Percentiles rank a stretch among this genome's conserved stretches.
These are phyloP conservation scores for Fraxinus paxiana DNA, from an alignment of 305 asterid genomes.

Conservation along the genomic window DNA sequence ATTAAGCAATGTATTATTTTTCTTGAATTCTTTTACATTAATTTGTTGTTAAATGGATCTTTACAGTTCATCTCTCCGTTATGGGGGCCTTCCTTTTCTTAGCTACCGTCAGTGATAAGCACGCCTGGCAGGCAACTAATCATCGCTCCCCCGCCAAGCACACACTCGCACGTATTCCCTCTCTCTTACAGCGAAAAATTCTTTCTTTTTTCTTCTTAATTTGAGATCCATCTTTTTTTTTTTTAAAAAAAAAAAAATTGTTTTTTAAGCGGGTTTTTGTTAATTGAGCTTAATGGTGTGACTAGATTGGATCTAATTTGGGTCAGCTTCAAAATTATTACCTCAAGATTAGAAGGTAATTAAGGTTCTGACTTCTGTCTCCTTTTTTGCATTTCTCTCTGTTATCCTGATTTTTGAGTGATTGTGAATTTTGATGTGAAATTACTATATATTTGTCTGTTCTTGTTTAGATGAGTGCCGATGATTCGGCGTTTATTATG, in stretches of 20 bases:
- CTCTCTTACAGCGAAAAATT: slow-evolving; percentile 23
- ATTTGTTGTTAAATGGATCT: slow-evolving; percentile 19
- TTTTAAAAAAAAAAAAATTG: slow-evolving; percentile 5
- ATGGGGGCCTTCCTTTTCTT: slow-evolving; percentile 33
- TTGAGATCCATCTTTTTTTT: slow-evolving; percentile 4
- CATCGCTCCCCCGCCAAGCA: slow-evolving; percentile 10
- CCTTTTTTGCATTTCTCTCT: not conserved
- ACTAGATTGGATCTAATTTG: slow-evolving; percentile 42
- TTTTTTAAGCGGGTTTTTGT: slow-evolving; percentile 23
- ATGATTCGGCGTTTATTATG: slow-evolving; percentile 23
- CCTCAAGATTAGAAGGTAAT: slow-evolving; percentile 41
- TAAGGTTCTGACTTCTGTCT: not conserved
- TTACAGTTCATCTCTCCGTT: slow-evolving; percentile 39
- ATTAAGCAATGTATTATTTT: slow-evolving; percentile 1
- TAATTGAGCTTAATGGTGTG: slow-evolving; percentile 32
- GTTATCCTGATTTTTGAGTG: not conserved
- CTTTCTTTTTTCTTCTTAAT: slow-evolving; percentile 12
- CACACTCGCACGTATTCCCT: slow-evolving; percentile 19
- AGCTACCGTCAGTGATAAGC: slow-evolving; percentile 49
- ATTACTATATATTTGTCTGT: slow-evolving; percentile 2
- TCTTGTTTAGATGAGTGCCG: slow-evolving; percentile 19
- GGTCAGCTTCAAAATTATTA: slow-evolving; percentile 17
- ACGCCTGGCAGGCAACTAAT: slow-evolving; percentile 42
- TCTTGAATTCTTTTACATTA: not conserved
- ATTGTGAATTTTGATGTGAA: slow-evolving; percentile 8